These are phyloP conservation scores for Ulmus americana DNA, from an alignment of 331 rosid genomes.

Conservation along the genomic window DNA sequence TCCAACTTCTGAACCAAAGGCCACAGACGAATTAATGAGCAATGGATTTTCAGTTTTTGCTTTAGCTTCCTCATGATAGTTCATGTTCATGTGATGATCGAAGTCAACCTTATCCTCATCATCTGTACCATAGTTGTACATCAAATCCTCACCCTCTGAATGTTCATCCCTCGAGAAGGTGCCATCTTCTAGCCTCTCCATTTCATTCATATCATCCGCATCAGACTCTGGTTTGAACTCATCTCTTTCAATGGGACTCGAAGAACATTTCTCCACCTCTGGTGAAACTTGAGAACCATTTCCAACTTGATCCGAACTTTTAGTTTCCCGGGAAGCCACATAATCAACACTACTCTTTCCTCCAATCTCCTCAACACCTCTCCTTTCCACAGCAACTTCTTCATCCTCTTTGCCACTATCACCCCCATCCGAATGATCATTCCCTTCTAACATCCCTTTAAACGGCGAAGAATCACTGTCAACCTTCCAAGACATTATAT, in stretches of 20 bases:
- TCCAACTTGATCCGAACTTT: conserved; percentile 22
- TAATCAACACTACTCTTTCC: conserved; percentile 15
- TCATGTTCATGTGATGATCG: conserved; percentile 21
- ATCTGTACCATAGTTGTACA: conserved; percentile 44
- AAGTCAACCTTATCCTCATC: conserved; percentile 28
- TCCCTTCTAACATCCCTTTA: conserved; percentile 17
- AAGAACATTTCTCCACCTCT: conserved; percentile 22
- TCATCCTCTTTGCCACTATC: conserved; percentile 14
- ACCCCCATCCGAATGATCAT: conserved; percentile 13
- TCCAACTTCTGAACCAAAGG: conserved; percentile 29
- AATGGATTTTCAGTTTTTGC: conserved; percentile 53
- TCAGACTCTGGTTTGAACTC: conserved; percentile 15
- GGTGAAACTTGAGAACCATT: conserved; percentile 15
- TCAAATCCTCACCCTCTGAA: conserved; percentile 70
- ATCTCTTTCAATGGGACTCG: conserved; percentile 15
- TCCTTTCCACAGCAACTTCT: conserved; percentile 11
- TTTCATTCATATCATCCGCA: conserved; percentile 21
- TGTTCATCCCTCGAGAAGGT: conserved; percentile 36
- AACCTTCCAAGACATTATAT: conserved; percentile 41
- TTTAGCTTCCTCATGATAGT: conserved; percentile 22
- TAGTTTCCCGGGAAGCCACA: conserved; percentile 4
- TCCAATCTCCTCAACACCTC: conserved; percentile 16
- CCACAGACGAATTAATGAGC: conserved; percentile 66
- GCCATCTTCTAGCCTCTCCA: conserved; percentile 38
- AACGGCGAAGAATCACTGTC: conserved; percentile 28